These are phyloP conservation scores for Arxiozyma telluris DNA, from an alignment of 1,139 yeast genomes.

Conservation along the genomic window DNA sequence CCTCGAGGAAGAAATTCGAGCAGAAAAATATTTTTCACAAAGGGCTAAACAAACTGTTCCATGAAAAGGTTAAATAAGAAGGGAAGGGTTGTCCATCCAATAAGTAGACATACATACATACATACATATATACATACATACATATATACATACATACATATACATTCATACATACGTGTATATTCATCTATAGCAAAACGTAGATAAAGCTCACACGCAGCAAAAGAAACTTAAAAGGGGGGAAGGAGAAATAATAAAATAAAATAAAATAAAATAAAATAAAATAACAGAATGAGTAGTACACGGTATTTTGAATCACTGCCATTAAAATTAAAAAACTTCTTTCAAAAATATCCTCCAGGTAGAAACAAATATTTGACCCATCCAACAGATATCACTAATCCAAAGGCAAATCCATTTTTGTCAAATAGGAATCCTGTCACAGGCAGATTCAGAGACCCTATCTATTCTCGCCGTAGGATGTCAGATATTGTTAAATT, in stretches of 20 bases:
- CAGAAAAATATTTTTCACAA: not conserved
- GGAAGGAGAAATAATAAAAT: not conserved
- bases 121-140: no score
- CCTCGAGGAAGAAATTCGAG: not conserved
- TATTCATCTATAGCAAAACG: no score
- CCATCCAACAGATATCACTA: conserved; percentile 56
- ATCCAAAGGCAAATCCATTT: conserved; percentile 77
- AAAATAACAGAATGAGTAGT: not conserved
- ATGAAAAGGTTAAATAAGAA: no score
- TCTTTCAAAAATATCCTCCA: conserved; percentile 81
- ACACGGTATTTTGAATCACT: conserved; percentile 42
- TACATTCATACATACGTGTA: no score
- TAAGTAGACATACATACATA: not conserved
- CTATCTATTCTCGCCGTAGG: conserved; percentile 73
- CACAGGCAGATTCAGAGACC: conserved; percentile 67
- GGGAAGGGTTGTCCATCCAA: not conserved
- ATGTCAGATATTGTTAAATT: conserved; percentile 79
- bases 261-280: not conserved
- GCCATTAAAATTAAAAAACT: conserved; percentile 63
- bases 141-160: no score
- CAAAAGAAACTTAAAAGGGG: no score
- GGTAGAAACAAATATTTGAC: conserved; percentile 56
- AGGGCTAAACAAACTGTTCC: no score
- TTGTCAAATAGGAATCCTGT: conserved; percentile 77
- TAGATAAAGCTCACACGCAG: no score